phyloP scores from a whole-genome alignment of 148 eudicot species.

The Drosera capensis region DNA sequence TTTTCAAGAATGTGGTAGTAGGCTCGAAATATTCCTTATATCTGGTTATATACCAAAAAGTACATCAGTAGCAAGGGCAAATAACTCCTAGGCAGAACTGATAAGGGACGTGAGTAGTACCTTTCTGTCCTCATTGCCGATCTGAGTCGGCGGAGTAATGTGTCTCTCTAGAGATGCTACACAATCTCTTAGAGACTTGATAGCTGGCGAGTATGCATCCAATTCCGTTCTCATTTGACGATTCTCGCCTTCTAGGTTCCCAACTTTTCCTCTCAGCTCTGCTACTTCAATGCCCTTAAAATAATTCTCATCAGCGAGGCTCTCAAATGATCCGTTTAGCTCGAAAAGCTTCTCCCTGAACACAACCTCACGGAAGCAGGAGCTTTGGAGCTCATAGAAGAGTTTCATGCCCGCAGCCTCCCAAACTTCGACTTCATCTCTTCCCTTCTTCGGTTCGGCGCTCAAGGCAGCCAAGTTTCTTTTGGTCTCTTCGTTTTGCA shows the following conservation, averaged over 20 bases:
- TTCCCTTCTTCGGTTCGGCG: slow-evolving; percentile 33
- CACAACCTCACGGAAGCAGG: slow-evolving; percentile 37
- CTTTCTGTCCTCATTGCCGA: slow-evolving; percentile 24
- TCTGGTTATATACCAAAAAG: background rate
- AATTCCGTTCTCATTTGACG: slow-evolving; percentile 43
- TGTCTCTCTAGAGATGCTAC: slow-evolving; percentile 63
- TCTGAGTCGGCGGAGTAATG: slow-evolving; percentile 12
- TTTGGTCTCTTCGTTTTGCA: slow-evolving; percentile 27
- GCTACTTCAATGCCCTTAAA: slow-evolving; percentile 26
- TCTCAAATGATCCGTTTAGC: slow-evolving; percentile 30
- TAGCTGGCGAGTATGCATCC: slow-evolving; percentile 41
- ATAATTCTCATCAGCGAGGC: slow-evolving; percentile 30
- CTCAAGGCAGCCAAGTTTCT: slow-evolving; percentile 18
- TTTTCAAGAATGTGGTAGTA: no score
- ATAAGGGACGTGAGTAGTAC: slow-evolving; percentile 15
- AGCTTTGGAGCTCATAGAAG: slow-evolving; percentile 52
- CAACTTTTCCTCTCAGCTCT: slow-evolving; percentile 32
- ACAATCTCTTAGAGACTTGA: slow-evolving; percentile 41
- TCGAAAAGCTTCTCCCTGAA: slow-evolving; percentile 55
- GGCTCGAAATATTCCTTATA: no score
- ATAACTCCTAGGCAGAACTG: background rate
- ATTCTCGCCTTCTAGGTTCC: slow-evolving; percentile 57
- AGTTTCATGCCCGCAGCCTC: slow-evolving; percentile 37
- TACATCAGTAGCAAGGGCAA: background rate
- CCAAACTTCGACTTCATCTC: slow-evolving; percentile 39